Evolutionary conservation across 83 land plant species (phyloP).

Genomic region (Picea mariana): DNA sequence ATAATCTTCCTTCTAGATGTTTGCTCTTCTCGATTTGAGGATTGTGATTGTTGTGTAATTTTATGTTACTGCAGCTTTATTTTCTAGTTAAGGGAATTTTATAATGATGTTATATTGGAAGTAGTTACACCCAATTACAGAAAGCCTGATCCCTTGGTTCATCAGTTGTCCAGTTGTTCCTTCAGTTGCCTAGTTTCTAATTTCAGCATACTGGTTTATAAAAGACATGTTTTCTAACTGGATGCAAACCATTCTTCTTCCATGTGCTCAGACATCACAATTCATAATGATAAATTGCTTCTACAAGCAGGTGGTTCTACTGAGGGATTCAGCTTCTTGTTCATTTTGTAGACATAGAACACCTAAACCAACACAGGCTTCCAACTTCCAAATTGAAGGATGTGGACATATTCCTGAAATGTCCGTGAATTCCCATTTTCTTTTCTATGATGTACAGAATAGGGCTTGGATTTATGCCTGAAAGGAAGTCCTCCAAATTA

Average conservation of each 20-base stretch:
- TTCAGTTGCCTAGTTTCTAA: no score
- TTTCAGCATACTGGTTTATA: no score
- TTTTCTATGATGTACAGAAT: no score
- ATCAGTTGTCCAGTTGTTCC: neutral
- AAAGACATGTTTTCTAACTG: no score
- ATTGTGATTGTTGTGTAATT: neutral
- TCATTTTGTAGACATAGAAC: no score
- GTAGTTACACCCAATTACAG: neutral
- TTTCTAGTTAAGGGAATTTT: neutral
- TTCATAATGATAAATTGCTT: no score
- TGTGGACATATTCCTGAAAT: neutral
- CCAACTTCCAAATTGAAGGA: neutral
- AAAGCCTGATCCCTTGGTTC: neutral
- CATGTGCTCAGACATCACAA: no score
- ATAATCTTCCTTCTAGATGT: slow-evolving; percentile 3
- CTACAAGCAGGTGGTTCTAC: no score
- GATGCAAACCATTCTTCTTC: no score
- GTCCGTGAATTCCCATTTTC: neutral
- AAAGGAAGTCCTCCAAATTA: no score
- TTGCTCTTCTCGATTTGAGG: neutral
- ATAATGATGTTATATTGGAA: neutral
- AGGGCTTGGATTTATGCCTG: no score
- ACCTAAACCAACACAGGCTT: neutral
- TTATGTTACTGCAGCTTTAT: neutral
- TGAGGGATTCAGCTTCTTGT: no score